Base-by-base conservation (phyloP, 2,329 filamentous ascomycete genomes). In the Chalaropsis thielavioides region DNA sequence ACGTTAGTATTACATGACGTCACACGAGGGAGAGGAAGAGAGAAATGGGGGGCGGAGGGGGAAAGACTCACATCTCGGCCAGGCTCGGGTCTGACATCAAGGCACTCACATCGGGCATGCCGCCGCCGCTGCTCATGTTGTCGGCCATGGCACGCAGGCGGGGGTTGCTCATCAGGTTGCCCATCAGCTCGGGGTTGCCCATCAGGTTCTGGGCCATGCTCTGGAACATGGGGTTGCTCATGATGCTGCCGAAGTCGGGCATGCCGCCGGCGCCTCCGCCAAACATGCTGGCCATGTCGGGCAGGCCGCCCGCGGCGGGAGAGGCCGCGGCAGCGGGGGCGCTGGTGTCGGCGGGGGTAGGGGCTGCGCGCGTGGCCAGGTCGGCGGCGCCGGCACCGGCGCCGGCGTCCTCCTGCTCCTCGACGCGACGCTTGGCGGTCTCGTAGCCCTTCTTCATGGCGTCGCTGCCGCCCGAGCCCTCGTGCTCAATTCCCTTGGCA, bases 171-270 rank as follows among this genome's bases (percentile, higher is more conserved):
- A 99, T 96, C 66, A 99, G 77, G 74, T 91, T 94, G 73, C 80
- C 83, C 84, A 97, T 88, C 79, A 92, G 85, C 10, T 95, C 89
- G 0, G 94, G 94, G 78, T 99, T 96, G 77, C 85, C 90, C 94
- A 97, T 97, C 64, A 99, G 77, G 76, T 90, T 96, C 79, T 96
- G 90, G 3, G 94, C 94, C 91, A 97, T 96, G 77, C 83, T 89
- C 62, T 91, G 85, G 78, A 99, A 95, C 94, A 97, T 97, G 65
- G 94, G 94, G 79, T 97, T 99, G 80, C 80, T 91, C 91, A 97
- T 95, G 74, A 99, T 86, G 68, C 84, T 83, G 69, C 84, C 77
- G 27, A 99, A 79, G 74, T 97, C 92, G 13, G 92, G 91, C 88
- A 96, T 94, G 64, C 89, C 90, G 62, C 87, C 87, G 7, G 79